Conservation (phyloP, 805 yeast genomes). For the Nakazawaea populi region DNA sequence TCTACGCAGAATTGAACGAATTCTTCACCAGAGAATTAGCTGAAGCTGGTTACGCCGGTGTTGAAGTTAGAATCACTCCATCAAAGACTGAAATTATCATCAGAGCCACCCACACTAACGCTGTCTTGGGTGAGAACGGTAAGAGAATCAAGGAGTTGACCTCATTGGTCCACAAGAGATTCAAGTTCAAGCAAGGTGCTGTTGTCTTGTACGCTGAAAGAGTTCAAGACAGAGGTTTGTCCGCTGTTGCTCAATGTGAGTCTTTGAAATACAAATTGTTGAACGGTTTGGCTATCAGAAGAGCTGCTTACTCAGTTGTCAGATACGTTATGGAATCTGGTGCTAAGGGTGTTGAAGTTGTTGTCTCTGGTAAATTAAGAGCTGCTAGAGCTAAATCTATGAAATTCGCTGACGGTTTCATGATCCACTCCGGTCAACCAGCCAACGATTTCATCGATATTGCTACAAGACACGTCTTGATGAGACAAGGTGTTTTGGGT, state of each 20-base stretch:
- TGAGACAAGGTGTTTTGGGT: constrained; percentile 99
- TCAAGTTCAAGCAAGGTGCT: constrained; percentile 91
- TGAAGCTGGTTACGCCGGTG: constrained; percentile 99
- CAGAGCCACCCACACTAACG: constrained; percentile 98
- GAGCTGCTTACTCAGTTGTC: constrained; percentile 99
- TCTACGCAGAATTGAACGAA: constrained; percentile 99
- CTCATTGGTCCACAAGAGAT: constrained; percentile 96
- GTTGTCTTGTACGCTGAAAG: constrained; percentile 96
- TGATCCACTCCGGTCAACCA: constrained; percentile 99
- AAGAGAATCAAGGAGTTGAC: constrained; percentile 99
- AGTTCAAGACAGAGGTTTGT: constrained; percentile 98
- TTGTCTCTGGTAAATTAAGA: constrained; percentile 98
- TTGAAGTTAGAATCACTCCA: constrained; percentile 98
- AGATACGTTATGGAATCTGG: constrained; percentile 99
- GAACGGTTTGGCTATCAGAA: constrained; percentile 98
- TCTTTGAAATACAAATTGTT: constrained; percentile 96
- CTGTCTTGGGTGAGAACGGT: constrained; percentile 99
- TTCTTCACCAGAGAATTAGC: constrained; percentile 99
- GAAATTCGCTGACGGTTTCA: constrained; percentile 99
- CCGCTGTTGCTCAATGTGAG: constrained; percentile 99
- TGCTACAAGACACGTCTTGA: constrained; percentile 99
- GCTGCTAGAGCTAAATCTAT: constrained; percentile 99
- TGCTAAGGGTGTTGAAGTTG: constrained; percentile 99
- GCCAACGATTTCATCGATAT: constrained; percentile 96
- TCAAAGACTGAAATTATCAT: constrained; percentile 96